Conservation (phyloP, 2,329 filamentous ascomycete genomes). For the Apiospora aurea region DNA sequence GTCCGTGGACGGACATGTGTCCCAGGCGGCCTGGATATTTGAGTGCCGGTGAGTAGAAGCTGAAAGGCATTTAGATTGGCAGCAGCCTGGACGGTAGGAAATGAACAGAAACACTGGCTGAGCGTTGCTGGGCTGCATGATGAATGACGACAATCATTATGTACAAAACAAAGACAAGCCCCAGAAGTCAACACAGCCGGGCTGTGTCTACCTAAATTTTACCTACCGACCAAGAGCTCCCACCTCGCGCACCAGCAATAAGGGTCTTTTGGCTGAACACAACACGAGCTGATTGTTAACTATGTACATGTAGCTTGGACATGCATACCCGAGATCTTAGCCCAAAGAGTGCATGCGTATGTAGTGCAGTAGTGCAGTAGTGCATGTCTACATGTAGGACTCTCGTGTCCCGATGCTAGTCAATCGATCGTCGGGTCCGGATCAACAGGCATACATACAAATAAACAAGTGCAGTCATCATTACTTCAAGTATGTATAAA, state of each 20-base stretch:
- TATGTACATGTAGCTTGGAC: background rate
- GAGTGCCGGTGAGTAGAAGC: background rate
- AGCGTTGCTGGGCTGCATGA: slow-evolving; percentile 1
- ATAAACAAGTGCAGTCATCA: background rate
- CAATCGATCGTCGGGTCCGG: slow-evolving; percentile 4
- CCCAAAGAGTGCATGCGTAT: background rate
- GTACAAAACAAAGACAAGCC: background rate
- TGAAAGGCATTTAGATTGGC: background rate
- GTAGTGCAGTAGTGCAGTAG: no score
- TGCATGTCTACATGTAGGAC: background rate
- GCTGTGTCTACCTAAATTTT: background rate
- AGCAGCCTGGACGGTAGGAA: background rate
- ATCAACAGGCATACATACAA: background rate
- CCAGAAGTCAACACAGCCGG: background rate
- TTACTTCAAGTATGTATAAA: background rate
- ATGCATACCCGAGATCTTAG: slow-evolving; percentile 4
- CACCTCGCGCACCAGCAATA: background rate
- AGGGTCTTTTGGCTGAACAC: background rate
- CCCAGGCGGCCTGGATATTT: background rate
- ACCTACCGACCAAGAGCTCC: background rate
- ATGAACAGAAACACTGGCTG: background rate
- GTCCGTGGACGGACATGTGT: background rate
- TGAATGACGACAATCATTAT: background rate
- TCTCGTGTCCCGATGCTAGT: background rate
- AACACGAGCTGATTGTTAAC: background rate